phyloP scores from a whole-genome alignment of 164 flowering plant genomes.

The Magnolia officinalis region DNA sequence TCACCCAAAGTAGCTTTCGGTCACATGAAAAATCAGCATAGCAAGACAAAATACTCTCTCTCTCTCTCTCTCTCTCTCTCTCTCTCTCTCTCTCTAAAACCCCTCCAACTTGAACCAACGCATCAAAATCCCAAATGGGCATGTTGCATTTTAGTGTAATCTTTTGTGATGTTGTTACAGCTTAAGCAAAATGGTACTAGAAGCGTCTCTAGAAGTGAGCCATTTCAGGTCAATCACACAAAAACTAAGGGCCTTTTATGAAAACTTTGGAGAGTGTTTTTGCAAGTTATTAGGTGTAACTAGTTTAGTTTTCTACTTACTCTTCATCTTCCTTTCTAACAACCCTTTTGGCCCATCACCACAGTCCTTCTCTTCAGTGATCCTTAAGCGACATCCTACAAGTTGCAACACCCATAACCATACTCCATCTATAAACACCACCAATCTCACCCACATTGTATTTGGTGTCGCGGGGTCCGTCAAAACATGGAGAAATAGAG shows the following conservation, averaged over 20 bases:
- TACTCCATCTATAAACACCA: slow-evolving; percentile 9
- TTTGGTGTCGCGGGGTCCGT: slow-evolving; percentile 43
- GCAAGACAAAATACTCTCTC: not conserved
- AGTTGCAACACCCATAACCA: not conserved
- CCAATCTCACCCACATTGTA: slow-evolving; percentile 46
- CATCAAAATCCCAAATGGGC: no score
- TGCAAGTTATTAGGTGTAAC: slow-evolving; percentile 19
- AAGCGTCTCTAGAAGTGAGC: not conserved
- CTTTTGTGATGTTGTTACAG: no score
- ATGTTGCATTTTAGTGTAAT: no score
- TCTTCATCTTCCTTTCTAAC: slow-evolving; percentile 16
- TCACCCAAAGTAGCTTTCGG: not conserved
- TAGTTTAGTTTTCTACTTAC: slow-evolving; percentile 13
- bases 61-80: not conserved
- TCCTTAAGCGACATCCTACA: not conserved
- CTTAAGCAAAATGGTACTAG: not conserved
- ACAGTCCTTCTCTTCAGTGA: not conserved
- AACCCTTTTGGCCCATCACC: slow-evolving; percentile 4
- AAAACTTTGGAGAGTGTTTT: not conserved
- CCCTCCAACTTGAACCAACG: no score
- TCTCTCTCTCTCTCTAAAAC: not conserved
- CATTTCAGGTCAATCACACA: not conserved
- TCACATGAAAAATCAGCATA: not conserved
- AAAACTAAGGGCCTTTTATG: not conserved
- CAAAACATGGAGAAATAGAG: slow-evolving; percentile 35